A percentile compares a stretch with the other conserved stretches of the same genome.
These are phyloP conservation scores for Boeremia lycopersici DNA, from an alignment of 2,329 filamentous ascomycete species.

Conservation along the genomic window DNA sequence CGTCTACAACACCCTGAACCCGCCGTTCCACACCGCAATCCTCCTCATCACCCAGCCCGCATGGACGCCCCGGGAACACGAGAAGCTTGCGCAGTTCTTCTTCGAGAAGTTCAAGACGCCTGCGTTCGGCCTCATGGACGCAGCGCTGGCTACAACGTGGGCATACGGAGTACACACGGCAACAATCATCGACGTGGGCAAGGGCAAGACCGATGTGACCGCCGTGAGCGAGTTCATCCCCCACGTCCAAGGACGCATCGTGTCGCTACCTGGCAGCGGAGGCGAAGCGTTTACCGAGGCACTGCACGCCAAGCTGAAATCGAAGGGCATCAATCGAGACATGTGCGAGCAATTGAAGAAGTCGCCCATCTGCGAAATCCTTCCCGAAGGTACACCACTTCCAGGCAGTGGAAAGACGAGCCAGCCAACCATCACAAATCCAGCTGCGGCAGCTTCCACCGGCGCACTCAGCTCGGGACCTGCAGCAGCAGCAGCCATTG, in stretches of 20 bases:
- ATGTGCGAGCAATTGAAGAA: slow-evolving; percentile 71
- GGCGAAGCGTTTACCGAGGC: slow-evolving; percentile 84
- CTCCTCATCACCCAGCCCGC: slow-evolving; percentile 86
- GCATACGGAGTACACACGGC: slow-evolving; percentile 83
- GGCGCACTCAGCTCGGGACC: slow-evolving; percentile 56
- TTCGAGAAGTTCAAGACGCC: slow-evolving; percentile 98
- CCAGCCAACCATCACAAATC: slow-evolving; percentile 53
- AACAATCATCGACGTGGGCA: slow-evolving; percentile 89
- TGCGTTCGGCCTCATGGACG: slow-evolving; percentile 87
- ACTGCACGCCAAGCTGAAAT: slow-evolving; percentile 68
- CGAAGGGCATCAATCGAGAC: slow-evolving; percentile 63
- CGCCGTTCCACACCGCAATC: slow-evolving; percentile 92
- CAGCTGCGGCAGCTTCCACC: slow-evolving; percentile 62
- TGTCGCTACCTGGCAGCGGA: slow-evolving; percentile 71
- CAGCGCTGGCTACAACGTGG: slow-evolving; percentile 78
- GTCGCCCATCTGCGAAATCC: slow-evolving; percentile 66
- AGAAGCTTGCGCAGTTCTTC: slow-evolving; percentile 88
- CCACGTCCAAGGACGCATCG: slow-evolving; percentile 69
- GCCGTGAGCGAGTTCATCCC: slow-evolving; percentile 84
- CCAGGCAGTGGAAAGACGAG: slow-evolving; percentile 56
- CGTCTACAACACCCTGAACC: slow-evolving; percentile 86
- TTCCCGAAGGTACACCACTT: slow-evolving; percentile 60
- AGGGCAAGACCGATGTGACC: slow-evolving; percentile 89
- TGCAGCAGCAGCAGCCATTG: slow-evolving; percentile 50
- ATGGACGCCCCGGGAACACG: slow-evolving; percentile 87